phyloP scores from a whole-genome alignment of 768 basidiomycete genomes.

The Lentinula lateritia region DNA sequence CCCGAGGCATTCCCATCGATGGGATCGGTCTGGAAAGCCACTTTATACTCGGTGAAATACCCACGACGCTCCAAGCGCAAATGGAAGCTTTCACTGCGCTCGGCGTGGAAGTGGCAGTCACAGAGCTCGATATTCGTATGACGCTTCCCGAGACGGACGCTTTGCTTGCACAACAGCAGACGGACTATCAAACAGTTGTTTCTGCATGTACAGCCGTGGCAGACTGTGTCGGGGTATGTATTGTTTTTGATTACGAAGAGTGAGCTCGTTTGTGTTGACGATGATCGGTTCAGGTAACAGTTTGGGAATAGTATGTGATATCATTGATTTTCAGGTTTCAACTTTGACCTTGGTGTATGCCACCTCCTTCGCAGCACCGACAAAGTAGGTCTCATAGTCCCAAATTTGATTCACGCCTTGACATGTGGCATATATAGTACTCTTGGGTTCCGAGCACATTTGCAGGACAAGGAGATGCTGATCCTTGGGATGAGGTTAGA shows the following conservation, averaged over 20 bases:
- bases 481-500: slow-evolving; percentile 31
- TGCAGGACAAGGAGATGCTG: slow-evolving; percentile 33
- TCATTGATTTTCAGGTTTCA: background rate
- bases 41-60: slow-evolving; percentile 38
- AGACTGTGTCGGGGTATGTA: slow-evolving; percentile 18
- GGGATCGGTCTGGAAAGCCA: slow-evolving; percentile 43
- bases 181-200: slow-evolving; percentile 37
- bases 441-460: slow-evolving; percentile 36
- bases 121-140: slow-evolving; percentile 44
- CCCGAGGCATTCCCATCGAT: slow-evolving; percentile 35
- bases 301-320: slow-evolving; percentile 8
- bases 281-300: background rate
- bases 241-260: background rate
- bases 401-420: background rate
- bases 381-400: background rate
- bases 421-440: slow-evolving; percentile 17
- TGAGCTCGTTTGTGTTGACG: no score
- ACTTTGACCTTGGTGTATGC: background rate
- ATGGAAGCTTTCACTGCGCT: slow-evolving; percentile 35
- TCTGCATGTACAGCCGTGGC: slow-evolving; percentile 27
- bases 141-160: slow-evolving; percentile 28
- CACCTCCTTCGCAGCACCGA: background rate
- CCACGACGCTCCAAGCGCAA: slow-evolving; percentile 25
- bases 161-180: slow-evolving; percentile 33
- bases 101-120: slow-evolving; percentile 44